Conservation (phyloP, 2,329 filamentous ascomycete species). For the Sporothrix curviconia region DNA sequence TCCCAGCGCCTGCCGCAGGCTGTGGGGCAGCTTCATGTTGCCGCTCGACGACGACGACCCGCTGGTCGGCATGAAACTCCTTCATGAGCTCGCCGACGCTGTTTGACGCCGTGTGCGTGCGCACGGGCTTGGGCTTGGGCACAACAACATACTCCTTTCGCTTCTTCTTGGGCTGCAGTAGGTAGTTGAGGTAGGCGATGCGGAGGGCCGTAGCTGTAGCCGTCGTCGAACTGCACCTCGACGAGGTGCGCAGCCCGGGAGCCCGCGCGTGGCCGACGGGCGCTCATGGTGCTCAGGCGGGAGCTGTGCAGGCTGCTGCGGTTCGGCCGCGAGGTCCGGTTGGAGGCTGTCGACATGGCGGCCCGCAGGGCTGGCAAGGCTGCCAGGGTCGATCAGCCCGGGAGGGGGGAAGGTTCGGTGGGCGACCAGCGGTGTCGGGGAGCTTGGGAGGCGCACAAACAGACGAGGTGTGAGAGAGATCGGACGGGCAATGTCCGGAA, state of each 20-base stretch:
- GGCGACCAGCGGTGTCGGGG: too few relatives aligned
- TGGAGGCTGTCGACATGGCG: constrained; percentile 47
- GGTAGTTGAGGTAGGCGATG: constrained; percentile 84
- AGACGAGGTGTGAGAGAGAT: not conserved
- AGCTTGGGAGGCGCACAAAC: not conserved
- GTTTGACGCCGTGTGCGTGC: constrained; percentile 37
- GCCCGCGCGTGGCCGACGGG: constrained; percentile 33
- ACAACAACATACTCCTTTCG: constrained; percentile 76
- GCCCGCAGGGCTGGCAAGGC: not conserved
- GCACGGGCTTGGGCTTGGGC: constrained; percentile 28
- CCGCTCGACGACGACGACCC: constrained; percentile 38
- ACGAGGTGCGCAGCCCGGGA: constrained; percentile 37
- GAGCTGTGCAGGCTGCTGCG: constrained; percentile 40
- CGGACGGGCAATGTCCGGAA: not conserved
- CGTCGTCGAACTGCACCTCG: constrained; percentile 64
- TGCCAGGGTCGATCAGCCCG: constrained; percentile 11
- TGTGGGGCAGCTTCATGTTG: constrained; percentile 54
- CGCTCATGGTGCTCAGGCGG: constrained; percentile 31
- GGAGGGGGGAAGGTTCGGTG: not conserved
- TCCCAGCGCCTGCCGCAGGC: constrained; percentile 46
- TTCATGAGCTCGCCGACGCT: constrained; percentile 81
- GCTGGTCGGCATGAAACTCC: constrained; percentile 57
- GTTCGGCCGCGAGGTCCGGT: constrained; percentile 38
- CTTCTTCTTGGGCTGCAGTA: constrained; percentile 84
- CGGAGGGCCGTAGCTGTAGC: constrained; percentile 87